Evolutionary conservation across 2,329 filamentous ascomycete species (phyloP), one percentile per base, ranked within the genome.

Genomic region (Botryosphaeria dothidea): DNA sequence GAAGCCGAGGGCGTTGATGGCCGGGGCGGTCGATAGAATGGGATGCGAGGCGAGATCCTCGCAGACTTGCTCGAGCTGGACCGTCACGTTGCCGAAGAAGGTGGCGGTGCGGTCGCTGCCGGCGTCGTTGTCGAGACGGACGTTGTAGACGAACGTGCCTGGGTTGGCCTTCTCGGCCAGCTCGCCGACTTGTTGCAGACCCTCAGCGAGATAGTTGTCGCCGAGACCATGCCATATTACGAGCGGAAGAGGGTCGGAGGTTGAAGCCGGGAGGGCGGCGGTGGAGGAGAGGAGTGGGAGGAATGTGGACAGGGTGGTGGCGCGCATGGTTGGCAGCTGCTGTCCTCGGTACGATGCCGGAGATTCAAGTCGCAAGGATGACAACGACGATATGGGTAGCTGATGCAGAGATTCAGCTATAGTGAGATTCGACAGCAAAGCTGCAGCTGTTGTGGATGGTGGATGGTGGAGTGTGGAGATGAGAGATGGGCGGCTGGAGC

Each of bases 151-250:
- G 72, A 92, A 89, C 17, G 93, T 97, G 66, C 92, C 92, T 0
- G 93, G 93, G 78, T 97, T 87, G 65, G 88, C 82, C 57, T 85
- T 78, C 66, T 92, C 85, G 68, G 90, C 90, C 56, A 97, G 84
- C n/a, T 84, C 80, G 68, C 86, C 91, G 34, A 97, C 84, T 62
- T 83, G 77, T 70, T 87, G 85, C 64, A 98, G 84, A 65, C 93
- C 93, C 1, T 93, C 89, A 68, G 87, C 86, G 61, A 87, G 85
- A 80, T 89, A 96, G 76, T 89, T 86, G 79, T 95, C 92, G 71
- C 87, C 87, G n/a, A 89, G 80, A 65, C 88, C 95, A 78, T 99
- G 95, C 95, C 95, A 99, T 80, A 99, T 91, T 66, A 99, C 85
- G 38, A 99, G 84, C 0, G 95, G 95, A 31, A 97, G 92, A 8